These are phyloP conservation scores for Salvia rosmarinus DNA, from an alignment of 257 asterid species.

Conservation along the genomic window DNA sequence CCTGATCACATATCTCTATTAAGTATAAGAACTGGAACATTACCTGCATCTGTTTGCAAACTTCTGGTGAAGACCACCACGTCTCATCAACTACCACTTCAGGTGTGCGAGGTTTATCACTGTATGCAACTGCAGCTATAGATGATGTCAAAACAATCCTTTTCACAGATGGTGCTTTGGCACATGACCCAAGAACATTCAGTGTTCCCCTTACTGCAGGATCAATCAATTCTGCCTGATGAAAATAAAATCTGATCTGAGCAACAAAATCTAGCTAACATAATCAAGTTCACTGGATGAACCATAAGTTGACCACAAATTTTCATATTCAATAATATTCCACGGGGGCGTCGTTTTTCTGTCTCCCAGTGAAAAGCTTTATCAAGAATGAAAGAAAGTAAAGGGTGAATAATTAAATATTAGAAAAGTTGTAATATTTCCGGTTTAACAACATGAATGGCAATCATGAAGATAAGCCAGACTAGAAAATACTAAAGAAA, in stretches of 20 bases:
- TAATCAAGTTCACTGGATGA: conserved; percentile 7
- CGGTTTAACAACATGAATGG: background rate
- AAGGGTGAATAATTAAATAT: background rate
- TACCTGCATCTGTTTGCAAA: conserved; percentile 56
- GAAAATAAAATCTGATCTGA: conserved; percentile 34
- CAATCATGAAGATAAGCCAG: background rate
- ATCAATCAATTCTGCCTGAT: conserved; percentile 74
- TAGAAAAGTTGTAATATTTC: background rate
- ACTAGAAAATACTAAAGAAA: background rate
- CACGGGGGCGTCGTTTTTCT: too few relatives aligned
- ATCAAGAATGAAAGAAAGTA: background rate
- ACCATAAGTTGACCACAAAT: conserved; percentile 12
- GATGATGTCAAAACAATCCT: conserved; percentile 81
- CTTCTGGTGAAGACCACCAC: conserved; percentile 65
- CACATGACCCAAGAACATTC: conserved; percentile 77
- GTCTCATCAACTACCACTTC: conserved; percentile 64
- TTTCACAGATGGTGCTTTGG: conserved; percentile 59
- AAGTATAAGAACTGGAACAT: conserved; percentile 2
- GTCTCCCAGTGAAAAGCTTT: background rate
- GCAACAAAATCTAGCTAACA: conserved; percentile 25
- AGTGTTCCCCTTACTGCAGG: conserved; percentile 87
- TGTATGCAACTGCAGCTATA: conserved; percentile 68
- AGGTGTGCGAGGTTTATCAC: conserved; percentile 67
- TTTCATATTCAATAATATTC: background rate
- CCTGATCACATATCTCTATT: background rate